Base-by-base conservation (phyloP, 2,329 filamentous ascomycete genomes). In the Phaeosphaeria sp. region DNA sequence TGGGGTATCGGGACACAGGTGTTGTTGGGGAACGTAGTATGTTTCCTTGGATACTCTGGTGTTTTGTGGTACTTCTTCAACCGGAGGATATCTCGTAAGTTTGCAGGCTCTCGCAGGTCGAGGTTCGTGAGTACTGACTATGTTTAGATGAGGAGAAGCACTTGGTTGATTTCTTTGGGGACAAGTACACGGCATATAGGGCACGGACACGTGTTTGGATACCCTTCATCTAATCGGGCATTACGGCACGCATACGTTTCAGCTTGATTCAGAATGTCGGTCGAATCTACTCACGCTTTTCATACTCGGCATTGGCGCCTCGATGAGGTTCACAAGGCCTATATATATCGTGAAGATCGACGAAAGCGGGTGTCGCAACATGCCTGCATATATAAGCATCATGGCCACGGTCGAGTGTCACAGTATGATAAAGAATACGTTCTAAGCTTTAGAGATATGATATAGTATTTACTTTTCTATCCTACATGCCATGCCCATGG, bases 1-100 rank as follows among this genome's bases (percentile, higher is more conserved):
- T 99, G 94, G 94, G 92, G 91, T 0, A 73, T 98, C n/a, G 95
- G 95, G 5, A 97, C 93, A 13, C 95, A 99, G 82, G 73, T 98
- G 44, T 87, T 96, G 53, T 83, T 97, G 63, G 94, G 94, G 18
- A 99, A 99, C 78, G 79, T 85, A 8, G 64, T 96, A 2, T 96
- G 92, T 74, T 87, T 96, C 56, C 65, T 89, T 6, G 90, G 79
- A 1, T 98, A 96, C 80, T 79, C 86, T 0, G 75, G 84, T 7
- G 90, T 96, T 17, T 77, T 99, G 65, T 97, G 92, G 92, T 83
- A 81, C 59, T 99, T 99, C 77, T 99, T 99, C 74, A 84, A 82
- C 17, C 79, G 75, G 13, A 83, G 95, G 59, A 93, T 98, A 63
- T 77, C 77, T 53, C 79, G 87, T 88, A 74, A 77, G 85, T 82